Evolutionary conservation across 441 rosid genomes (phyloP).

Genomic region (Pelargonium hybrid): DNA sequence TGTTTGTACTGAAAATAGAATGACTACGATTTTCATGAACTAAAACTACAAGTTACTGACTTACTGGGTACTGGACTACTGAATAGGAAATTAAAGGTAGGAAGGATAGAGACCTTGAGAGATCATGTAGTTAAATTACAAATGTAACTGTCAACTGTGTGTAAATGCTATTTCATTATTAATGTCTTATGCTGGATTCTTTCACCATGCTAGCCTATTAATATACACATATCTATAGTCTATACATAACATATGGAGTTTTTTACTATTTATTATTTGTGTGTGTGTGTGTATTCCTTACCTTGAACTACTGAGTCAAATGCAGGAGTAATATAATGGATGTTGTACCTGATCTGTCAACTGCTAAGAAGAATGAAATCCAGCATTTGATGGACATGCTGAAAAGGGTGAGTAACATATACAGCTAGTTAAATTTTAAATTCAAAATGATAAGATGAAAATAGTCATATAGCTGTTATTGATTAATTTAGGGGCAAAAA

Average conservation of each 20-base stretch:
- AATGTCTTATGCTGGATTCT: neutral
- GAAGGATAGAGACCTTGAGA: neutral
- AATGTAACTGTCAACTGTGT: neutral
- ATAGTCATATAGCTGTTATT: neutral
- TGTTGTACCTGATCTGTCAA: slow-evolving; percentile 33
- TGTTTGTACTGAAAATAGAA: neutral
- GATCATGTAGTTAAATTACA: neutral
- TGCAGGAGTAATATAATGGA: slow-evolving; percentile 60
- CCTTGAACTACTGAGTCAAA: slow-evolving; percentile 13
- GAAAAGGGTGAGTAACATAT: slow-evolving; percentile 37
- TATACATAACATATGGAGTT: neutral
- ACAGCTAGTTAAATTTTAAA: neutral
- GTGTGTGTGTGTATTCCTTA: neutral
- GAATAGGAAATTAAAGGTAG: neutral
- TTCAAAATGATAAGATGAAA: neutral
- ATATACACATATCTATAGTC: neutral
- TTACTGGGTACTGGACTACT: neutral
- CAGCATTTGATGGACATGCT: slow-evolving; percentile 34
- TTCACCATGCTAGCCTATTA: neutral
- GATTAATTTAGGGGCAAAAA: neutral
- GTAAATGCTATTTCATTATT: neutral
- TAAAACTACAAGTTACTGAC: neutral
- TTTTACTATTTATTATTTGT: neutral
- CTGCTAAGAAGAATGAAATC: slow-evolving; percentile 48
- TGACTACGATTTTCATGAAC: neutral